A percentile compares a stretch with the other conserved stretches of the same genome.
These are phyloP conservation scores for Lactarius hatsudake DNA, from an alignment of 768 basidiomycete genomes.

Conservation along the genomic window DNA sequence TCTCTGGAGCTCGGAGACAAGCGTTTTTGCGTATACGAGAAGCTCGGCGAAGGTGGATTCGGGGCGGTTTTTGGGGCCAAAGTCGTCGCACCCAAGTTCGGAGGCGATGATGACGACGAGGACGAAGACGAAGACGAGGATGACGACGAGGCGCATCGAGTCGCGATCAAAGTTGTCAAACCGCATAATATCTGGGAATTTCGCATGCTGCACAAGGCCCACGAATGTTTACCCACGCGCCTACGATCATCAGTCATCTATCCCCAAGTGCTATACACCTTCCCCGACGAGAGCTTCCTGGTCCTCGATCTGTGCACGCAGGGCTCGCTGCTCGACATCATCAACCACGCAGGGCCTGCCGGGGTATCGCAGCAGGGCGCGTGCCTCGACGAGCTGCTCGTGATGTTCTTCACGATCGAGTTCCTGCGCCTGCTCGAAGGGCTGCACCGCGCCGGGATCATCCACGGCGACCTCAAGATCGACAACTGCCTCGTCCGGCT, in stretches of 20 bases:
- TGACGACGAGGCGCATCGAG: conserved; percentile 55
- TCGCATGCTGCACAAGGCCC: conserved; percentile 75
- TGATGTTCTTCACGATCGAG: conserved; percentile 94
- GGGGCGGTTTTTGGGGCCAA: conserved; percentile 91
- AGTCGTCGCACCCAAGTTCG: conserved; percentile 44
- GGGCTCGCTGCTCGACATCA: conserved; percentile 87
- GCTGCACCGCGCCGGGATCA: conserved; percentile 79
- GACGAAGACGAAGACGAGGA: conserved; percentile 46
- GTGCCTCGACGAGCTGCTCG: conserved; percentile 87
- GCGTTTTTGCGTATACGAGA: conserved; percentile 70
- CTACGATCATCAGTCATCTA: conserved; percentile 68
- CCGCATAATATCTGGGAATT: conserved; percentile 94
- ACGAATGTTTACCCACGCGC: conserved; percentile 56
- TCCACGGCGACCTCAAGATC: conserved; percentile 98
- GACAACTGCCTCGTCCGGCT: conserved; percentile 97
- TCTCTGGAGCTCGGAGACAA: conserved; percentile 60
- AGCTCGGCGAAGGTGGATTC: conserved; percentile 96
- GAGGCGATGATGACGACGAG: conserved; percentile 41
- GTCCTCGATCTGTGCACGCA: conserved; percentile 86
- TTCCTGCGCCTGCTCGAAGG: conserved; percentile 78
- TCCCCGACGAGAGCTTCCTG: conserved; percentile 85
- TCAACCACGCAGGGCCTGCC: conserved; percentile 76
- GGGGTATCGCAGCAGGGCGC: conserved; percentile 79
- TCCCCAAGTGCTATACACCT: conserved; percentile 80
- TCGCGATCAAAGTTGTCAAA: conserved; percentile 90